These are phyloP conservation scores for Fusarium sp. DNA, from an alignment of 2,329 filamentous ascomycete genomes.

Conservation along the genomic window DNA sequence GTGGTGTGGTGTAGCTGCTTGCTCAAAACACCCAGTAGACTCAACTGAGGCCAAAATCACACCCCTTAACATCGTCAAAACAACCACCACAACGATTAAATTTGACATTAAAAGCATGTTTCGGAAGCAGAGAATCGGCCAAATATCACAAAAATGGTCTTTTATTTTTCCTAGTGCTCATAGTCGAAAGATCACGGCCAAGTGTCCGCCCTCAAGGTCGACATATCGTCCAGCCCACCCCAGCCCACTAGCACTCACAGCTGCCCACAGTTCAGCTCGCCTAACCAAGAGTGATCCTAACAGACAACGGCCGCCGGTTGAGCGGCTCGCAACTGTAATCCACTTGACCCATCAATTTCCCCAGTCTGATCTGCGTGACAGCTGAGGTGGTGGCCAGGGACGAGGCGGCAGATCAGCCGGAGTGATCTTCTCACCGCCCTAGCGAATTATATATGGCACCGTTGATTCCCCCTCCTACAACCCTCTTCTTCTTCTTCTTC, in stretches of 20 bases:
- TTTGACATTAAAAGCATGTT: slow-evolving; percentile 3
- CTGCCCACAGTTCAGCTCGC: background rate
- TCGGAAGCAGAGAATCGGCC: slow-evolving; percentile 1
- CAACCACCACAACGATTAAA: slow-evolving; percentile 28
- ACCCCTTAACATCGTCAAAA: slow-evolving; percentile 16
- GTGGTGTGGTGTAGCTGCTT: background rate
- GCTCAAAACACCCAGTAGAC: background rate
- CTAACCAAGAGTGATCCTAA: background rate
- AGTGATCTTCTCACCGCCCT: slow-evolving; percentile 21
- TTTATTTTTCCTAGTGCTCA: background rate
- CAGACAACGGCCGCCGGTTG: slow-evolving; percentile 1
- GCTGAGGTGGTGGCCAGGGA: background rate
- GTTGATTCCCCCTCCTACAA: background rate
- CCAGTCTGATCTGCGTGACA: slow-evolving; percentile 1
- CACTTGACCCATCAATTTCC: background rate
- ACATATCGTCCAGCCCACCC: slow-evolving; percentile 12
- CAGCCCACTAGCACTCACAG: background rate
- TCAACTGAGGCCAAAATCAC: background rate
- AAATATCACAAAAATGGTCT: background rate
- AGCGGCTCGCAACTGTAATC: background rate
- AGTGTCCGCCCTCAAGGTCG: slow-evolving; percentile 14
- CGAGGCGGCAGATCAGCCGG: slow-evolving; percentile 28
- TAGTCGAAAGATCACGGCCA: slow-evolving; percentile 14
- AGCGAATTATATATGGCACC: slow-evolving; percentile 1
- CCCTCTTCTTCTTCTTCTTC: slow-evolving; percentile 3